Percentiles rank a stretch among this genome's conserved stretches.
phyloP scores from a whole-genome alignment of 805 yeast species.

The Metschnikowia matae region DNA sequence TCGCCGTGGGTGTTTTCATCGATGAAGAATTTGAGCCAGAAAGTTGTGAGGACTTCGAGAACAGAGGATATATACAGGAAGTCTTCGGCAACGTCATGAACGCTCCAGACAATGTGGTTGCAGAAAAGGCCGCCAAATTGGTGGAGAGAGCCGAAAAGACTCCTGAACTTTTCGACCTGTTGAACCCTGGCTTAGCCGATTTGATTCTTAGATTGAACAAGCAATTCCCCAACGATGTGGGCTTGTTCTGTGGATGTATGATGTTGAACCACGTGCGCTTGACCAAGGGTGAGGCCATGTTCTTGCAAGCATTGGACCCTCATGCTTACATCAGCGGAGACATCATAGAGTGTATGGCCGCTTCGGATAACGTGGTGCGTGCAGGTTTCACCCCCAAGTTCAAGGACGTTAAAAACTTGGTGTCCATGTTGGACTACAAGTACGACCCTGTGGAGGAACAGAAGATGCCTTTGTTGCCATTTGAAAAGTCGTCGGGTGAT shows the following conservation, averaged over 20 bases:
- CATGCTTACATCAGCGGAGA: constrained; percentile 98
- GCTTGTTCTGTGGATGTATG: constrained; percentile 92
- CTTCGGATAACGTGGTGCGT: constrained; percentile 95
- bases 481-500: constrained; percentile 59
- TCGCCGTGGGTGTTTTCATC: constrained; percentile 45
- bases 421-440: constrained; percentile 84
- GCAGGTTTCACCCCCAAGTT: constrained; percentile 99
- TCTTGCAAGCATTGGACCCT: constrained; percentile 93
- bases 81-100: constrained; percentile 85
- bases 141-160: constrained; percentile 58
- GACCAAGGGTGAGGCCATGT: constrained; percentile 91
- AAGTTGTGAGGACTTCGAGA: constrained; percentile 45
- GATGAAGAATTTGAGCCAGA: constrained; percentile 44
- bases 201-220: constrained; percentile 72
- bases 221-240: constrained; percentile 92
- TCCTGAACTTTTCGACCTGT: constrained; percentile 53
- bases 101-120: constrained; percentile 59
- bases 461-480: constrained; percentile 69
- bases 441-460: constrained; percentile 90
- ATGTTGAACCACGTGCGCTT: constrained; percentile 83
- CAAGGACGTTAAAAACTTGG: constrained; percentile 89
- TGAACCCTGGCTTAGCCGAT: constrained; percentile 54
- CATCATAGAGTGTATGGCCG: constrained; percentile 99
- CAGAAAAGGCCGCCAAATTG: constrained; percentile 55
- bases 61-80: constrained; percentile 64